These are phyloP conservation scores for Parascedosporium putredinis DNA, from an alignment of 2,329 filamentous ascomycete genomes.

Conservation along the genomic window DNA sequence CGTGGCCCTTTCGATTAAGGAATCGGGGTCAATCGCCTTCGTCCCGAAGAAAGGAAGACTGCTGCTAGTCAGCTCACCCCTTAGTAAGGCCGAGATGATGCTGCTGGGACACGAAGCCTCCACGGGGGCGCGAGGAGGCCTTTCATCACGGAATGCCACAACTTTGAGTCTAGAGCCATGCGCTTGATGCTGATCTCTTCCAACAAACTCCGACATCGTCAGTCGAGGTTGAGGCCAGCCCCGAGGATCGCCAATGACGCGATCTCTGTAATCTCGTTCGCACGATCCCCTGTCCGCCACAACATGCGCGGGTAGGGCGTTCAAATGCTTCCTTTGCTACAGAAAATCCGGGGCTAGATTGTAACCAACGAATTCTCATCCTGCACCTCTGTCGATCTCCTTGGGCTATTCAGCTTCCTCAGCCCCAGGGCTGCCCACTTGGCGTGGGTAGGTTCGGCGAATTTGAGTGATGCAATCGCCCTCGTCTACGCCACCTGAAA, in stretches of 20 bases:
- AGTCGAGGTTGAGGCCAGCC: background rate
- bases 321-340: background rate
- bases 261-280: background rate
- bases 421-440: background rate
- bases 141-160: background rate
- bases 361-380: background rate
- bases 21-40: no score
- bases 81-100: no score
- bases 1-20: no score
- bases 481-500: background rate
- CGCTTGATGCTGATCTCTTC: background rate
- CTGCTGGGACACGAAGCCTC: no score
- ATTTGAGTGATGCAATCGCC: slow-evolving; percentile 2
- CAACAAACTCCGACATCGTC: background rate
- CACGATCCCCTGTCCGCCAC: background rate
- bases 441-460: background rate
- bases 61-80: no score
- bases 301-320: background rate
- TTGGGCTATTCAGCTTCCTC: no score
- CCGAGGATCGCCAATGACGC: background rate
- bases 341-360: no score
- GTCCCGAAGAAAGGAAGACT: no score
- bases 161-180: background rate
- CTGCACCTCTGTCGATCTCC: slow-evolving; percentile 1
- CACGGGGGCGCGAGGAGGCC: no score